Evolutionary conservation across 768 basidiomycete genomes (phyloP), one percentile per base, ranked within the genome.

Genomic region (Infundibulicybe gibba): DNA sequence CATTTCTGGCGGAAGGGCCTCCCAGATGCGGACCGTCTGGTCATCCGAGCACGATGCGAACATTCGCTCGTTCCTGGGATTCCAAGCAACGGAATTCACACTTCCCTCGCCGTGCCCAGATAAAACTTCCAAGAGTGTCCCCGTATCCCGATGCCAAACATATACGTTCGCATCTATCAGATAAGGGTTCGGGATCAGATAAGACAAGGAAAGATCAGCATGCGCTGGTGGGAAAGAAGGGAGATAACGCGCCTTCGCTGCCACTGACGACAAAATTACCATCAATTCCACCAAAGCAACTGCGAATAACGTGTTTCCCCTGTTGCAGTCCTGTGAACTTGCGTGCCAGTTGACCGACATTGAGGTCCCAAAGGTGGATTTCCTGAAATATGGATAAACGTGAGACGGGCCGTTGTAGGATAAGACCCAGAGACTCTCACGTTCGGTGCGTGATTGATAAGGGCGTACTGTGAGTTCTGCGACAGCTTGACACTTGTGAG

Each of bases 11-110:
- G 58, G 53, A 37, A 68, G 68, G 38, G 80, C 71, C 65, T 91
- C 88, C 93, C 93, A 95, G 73, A 95, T 86, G 50, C 93, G 83
- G 56, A 99, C 83, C 14, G 87, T 90, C 45, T 73, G 69, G 68
- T 99, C 95, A 62, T 99, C 95, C 38, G 92, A 92, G 64, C 93
- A 97, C 37, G 90, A 93, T 30, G 97, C 97, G 68, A 98, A 97
- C 85, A 97, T 88, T 48, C 85, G 81, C 54, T 83, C 79, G 60
- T 92, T 87, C 42, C 75, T 74, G 15, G 92, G 93, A 64, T 97
- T 94, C 97, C 97, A 99, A 32, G 94, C 87, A 13, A 98, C 94
- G 12, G 89, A 85, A 63, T 97, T 99, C 51, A 99, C 94, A 51
- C 87, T 89, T 34, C 93, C 94, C 48, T 71, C 70, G n/a, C 82